Conservation (phyloP, 2,329 filamentous ascomycete species). For the Monosporascus sp. region DNA sequence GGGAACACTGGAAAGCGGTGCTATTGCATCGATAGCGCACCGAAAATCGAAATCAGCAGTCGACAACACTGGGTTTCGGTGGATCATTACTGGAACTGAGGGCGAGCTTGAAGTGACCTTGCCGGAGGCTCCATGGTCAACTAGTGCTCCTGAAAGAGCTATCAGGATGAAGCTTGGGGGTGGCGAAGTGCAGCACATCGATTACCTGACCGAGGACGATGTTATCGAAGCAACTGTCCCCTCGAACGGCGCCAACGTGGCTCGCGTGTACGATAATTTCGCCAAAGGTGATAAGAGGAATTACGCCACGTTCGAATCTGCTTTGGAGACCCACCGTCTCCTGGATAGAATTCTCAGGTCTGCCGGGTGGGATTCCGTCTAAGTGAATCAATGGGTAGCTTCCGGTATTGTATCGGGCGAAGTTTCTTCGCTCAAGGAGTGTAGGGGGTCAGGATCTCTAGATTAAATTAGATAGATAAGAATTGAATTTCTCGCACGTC, state of each 20-base stretch:
- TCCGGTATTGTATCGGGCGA: no score
- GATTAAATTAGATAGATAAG: no score
- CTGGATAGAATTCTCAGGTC: slow-evolving; percentile 19
- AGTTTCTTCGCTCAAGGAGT: no score
- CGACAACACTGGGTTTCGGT: slow-evolving; percentile 21
- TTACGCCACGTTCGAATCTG: slow-evolving; percentile 15
- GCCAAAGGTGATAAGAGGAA: slow-evolving; percentile 10
- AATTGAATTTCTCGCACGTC: no score
- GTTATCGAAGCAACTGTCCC: slow-evolving; percentile 5
- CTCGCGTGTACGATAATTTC: slow-evolving; percentile 15
- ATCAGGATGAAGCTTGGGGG: slow-evolving; percentile 14
- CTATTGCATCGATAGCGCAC: slow-evolving; percentile 22
- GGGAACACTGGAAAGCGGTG: slow-evolving; percentile 25
- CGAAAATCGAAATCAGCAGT: slow-evolving; percentile 14
- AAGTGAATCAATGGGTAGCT: no score
- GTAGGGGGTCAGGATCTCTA: no score
- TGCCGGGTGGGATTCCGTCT: slow-evolving; percentile 16
- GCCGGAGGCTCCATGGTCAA: slow-evolving; percentile 14
- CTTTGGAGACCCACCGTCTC: slow-evolving; percentile 15
- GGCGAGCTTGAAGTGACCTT: slow-evolving; percentile 27
- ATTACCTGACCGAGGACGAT: slow-evolving; percentile 5
- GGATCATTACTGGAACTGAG: slow-evolving; percentile 31
- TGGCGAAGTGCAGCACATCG: slow-evolving; percentile 4
- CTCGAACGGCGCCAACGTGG: slow-evolving; percentile 10
- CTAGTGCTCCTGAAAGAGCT: slow-evolving; percentile 2